These are phyloP conservation scores for Geotrichum cucujoidarum DNA, from an alignment of 1,139 yeast genomes.

Conservation along the genomic window DNA sequence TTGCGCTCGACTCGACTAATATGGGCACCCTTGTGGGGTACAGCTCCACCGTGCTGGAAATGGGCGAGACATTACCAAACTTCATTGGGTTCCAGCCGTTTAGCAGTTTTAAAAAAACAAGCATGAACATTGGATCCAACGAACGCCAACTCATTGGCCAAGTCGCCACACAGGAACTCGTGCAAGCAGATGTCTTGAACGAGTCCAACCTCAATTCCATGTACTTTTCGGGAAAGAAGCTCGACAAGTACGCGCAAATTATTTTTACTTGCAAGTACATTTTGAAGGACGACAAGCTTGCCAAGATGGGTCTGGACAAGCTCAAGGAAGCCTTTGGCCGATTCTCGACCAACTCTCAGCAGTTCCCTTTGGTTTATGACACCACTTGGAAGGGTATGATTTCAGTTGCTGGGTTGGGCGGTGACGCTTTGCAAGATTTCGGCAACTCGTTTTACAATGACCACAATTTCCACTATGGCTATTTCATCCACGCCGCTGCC, in stretches of 20 bases:
- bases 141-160: conserved; percentile 3
- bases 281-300: conserved; percentile 21
- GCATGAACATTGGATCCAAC: conserved; percentile 2
- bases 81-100: conserved; percentile 44
- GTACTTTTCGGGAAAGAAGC: conserved; percentile 64
- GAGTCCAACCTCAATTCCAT: conserved; percentile 50
- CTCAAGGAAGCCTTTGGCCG: conserved; percentile 52
- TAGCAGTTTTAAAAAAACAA: conserved; percentile 28
- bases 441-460: conserved; percentile 67
- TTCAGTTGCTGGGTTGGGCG: conserved; percentile 45
- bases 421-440: conserved; percentile 51
- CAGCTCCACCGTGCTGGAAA: conserved; percentile 46
- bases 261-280: conserved; percentile 51
- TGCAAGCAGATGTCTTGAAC: conserved; percentile 47
- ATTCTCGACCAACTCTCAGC: conserved; percentile 49
- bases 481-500: conserved; percentile 69
- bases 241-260: conserved; percentile 70
- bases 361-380: conserved; percentile 63
- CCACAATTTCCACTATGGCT: conserved; percentile 74
- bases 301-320: conserved; percentile 41
- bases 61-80: conserved; percentile 57
- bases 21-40: conserved; percentile 61
- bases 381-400: conserved; percentile 62
- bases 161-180: conserved; percentile 12
- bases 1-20: conserved; percentile 53